Conservation (phyloP, 2,329 filamentous ascomycete genomes). For the Calonectria montana region DNA sequence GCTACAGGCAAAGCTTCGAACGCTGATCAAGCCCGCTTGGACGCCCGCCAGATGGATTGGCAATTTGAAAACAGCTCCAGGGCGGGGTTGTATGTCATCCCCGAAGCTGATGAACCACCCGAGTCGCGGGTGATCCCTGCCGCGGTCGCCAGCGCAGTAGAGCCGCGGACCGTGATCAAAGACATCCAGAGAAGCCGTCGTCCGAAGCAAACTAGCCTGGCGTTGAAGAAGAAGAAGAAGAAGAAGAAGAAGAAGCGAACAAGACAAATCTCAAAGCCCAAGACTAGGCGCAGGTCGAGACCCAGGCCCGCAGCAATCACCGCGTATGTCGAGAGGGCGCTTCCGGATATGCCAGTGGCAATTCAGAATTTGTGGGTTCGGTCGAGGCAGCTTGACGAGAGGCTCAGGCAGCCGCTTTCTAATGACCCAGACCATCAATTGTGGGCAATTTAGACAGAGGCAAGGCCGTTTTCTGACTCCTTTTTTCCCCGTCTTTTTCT, state of each 20-base stretch:
- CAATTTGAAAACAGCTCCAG: neutral
- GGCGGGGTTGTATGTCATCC: neutral
- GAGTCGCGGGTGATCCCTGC: neutral
- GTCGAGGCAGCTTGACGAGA: slow-evolving; percentile 22
- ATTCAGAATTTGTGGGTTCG: slow-evolving; percentile 34
- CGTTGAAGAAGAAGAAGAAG: neutral
- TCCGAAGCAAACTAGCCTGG: neutral
- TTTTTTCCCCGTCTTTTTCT: neutral
- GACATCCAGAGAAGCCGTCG: neutral
- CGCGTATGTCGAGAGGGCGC: neutral
- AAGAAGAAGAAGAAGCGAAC: too few relatives aligned
- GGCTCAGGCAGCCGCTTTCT: neutral
- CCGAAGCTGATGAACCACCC: neutral
- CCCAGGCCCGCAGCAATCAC: slow-evolving; percentile 2
- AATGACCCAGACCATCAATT: neutral
- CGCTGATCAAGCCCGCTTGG: neutral
- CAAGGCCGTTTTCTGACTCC: neutral
- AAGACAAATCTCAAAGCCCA: neutral
- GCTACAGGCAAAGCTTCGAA: too few relatives aligned
- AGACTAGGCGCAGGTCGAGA: neutral
- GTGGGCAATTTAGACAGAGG: slow-evolving; percentile 4
- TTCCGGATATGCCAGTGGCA: slow-evolving; percentile 35
- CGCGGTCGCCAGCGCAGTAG: neutral
- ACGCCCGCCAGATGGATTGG: neutral
- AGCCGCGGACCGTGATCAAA: neutral